These are phyloP conservation scores for Chrysochromulina parva DNA, from an alignment of 78 protist genomes.

Conservation along the genomic window DNA sequence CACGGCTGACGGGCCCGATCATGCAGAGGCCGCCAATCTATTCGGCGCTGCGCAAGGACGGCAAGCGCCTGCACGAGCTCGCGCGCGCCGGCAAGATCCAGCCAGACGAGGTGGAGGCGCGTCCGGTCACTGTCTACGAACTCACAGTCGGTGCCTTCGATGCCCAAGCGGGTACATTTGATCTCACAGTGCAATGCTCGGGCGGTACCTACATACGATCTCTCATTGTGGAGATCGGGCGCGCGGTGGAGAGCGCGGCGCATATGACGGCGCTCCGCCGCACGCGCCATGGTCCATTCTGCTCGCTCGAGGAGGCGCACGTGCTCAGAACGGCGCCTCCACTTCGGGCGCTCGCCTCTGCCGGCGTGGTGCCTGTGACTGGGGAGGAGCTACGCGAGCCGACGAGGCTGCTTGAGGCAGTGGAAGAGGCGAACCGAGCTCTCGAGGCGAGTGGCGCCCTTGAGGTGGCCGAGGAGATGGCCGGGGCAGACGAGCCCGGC, in stretches of 20 bases:
- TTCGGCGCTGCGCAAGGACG: neutral
- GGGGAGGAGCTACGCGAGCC: too few species aligned
- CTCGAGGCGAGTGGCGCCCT: too few species aligned
- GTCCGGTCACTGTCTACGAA: neutral
- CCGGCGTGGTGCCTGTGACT: too few species aligned
- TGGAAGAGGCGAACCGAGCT: too few species aligned
- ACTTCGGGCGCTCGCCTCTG: too few species aligned
- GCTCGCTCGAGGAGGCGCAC: neutral
- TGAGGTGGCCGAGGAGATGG: too few species aligned
- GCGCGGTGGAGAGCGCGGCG: neutral
- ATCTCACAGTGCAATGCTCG: neutral
- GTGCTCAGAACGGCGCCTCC: neutral
- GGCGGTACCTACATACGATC: conserved; percentile 5
- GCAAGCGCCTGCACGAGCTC: neutral
- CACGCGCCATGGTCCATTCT: neutral
- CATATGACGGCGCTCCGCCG: neutral
- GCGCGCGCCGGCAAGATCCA: conserved; percentile 1
- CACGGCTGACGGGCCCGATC: neutral
- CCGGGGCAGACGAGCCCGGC: too few species aligned
- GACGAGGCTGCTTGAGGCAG: too few species aligned
- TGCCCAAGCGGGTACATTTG: neutral
- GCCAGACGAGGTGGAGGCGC: neutral
- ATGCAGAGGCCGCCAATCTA: conserved; percentile 3
- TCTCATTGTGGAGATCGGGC: neutral
- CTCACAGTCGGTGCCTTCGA: neutral